These are phyloP conservation scores for Euphorbia tirucalli DNA, from an alignment of 345 rosid species.

Conservation along the genomic window DNA sequence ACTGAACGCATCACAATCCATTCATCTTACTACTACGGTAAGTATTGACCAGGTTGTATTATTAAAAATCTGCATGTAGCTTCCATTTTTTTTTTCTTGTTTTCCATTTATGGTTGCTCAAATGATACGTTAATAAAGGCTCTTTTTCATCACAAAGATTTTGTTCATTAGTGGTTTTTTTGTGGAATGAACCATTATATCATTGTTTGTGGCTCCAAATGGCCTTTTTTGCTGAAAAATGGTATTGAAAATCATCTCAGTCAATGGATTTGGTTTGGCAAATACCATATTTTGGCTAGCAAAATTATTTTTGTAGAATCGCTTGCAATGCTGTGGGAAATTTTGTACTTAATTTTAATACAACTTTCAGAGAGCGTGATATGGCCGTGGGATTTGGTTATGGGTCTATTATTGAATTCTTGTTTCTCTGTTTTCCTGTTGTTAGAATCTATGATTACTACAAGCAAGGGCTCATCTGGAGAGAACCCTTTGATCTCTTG, in stretches of 20 bases:
- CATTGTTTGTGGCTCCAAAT: not conserved
- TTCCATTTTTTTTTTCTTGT: not conserved
- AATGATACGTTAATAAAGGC: not conserved
- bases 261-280: not conserved
- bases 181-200: not conserved
- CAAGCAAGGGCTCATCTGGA: too few relatives aligned
- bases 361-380: not conserved
- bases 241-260: not conserved
- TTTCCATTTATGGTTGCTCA: not conserved
- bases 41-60: constrained; percentile 19
- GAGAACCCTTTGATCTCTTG: too few relatives aligned
- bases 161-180: not conserved
- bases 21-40: constrained; percentile 80
- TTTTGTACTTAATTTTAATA: not conserved
- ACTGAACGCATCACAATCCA: constrained; percentile 81
- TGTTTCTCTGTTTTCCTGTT: too few relatives aligned
- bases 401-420: too few relatives aligned
- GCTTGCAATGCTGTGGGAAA: not conserved
- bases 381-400: too few relatives aligned
- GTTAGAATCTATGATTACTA: too few relatives aligned
- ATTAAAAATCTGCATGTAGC: not conserved
- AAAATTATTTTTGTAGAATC: constrained; percentile 8
- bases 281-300: not conserved
- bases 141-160: not conserved
- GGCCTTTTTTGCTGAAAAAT: not conserved